phyloP scores from a whole-genome alignment of 2,329 filamentous ascomycete species.

The Aspergillus fructus region DNA sequence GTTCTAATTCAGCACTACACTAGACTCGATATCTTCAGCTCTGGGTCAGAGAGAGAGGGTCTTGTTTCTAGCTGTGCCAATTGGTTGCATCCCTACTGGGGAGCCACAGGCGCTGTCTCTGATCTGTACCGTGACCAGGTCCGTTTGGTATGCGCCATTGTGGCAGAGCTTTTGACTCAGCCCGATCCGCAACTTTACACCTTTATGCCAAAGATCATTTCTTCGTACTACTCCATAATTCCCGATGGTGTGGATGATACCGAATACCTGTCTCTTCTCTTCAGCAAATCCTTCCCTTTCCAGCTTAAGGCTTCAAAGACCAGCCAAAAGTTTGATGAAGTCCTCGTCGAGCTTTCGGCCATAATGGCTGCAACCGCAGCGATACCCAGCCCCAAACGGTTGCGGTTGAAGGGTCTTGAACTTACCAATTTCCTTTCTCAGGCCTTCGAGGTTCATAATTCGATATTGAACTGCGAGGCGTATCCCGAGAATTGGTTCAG shows the following conservation, averaged over 20 bases:
- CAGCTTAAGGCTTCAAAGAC: slow-evolving; percentile 66
- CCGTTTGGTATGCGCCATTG: slow-evolving; percentile 85
- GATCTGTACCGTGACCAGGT: slow-evolving; percentile 93
- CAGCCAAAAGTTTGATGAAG: slow-evolving; percentile 73
- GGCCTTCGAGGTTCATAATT: slow-evolving; percentile 80
- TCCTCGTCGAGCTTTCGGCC: slow-evolving; percentile 82
- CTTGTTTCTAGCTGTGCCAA: slow-evolving; percentile 78
- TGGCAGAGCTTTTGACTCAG: slow-evolving; percentile 79
- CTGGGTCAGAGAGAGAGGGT: slow-evolving; percentile 71
- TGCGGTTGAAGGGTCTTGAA: slow-evolving; percentile 75
- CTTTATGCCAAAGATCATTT: slow-evolving; percentile 86
- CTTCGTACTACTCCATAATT: slow-evolving; percentile 80
- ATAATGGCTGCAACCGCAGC: slow-evolving; percentile 80
- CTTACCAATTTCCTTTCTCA: slow-evolving; percentile 74
- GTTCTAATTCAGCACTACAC: slow-evolving; percentile 91
- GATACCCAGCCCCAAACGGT: slow-evolving; percentile 69
- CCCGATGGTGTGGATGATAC: slow-evolving; percentile 60
- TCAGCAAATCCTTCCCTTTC: slow-evolving; percentile 88
- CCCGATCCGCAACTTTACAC: slow-evolving; percentile 79
- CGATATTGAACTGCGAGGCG: slow-evolving; percentile 82
- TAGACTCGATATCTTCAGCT: slow-evolving; percentile 74
- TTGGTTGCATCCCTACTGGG: slow-evolving; percentile 96
- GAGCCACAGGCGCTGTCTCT: slow-evolving; percentile 67
- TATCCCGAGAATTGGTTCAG: slow-evolving; percentile 91
- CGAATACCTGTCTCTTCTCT: slow-evolving; percentile 75